Evolutionary conservation across 75 land plant genomes (phyloP), one percentile per base, ranked within the genome.

Genomic region (Cunninghamia lanceolata): DNA sequence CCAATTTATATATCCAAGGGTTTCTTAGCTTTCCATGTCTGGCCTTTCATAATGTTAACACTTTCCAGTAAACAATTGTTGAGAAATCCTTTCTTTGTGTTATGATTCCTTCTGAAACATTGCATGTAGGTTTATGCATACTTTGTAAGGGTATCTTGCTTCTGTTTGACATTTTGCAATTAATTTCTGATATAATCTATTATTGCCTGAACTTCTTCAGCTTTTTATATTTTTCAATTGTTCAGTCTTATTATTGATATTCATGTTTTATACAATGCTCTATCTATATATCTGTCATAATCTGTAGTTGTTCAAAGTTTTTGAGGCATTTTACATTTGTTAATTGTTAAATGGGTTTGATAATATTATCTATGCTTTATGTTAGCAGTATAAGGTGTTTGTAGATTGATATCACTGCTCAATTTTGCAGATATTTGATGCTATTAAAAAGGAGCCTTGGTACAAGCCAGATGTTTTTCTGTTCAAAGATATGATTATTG

Each of bases 401-500:
- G 17, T 66, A 45, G 52, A 45, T 40, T 80, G 82, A 80, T n/a
- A 32, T 80, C 42, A 25, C 21, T 45, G 82, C 32, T 80, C 32
- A 80, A 43, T 80, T 79, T 83, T 68, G 40, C 91, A 97, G 99
- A 86, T 96, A 39, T 97, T 96, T 89, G 85, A 79, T 30, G 82
- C 92, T 34, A 95, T 93, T n/a, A 89, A 89, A 52, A 93, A 93
- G 85, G 95, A 97, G 83, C 91, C 88, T 53, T 97, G 99, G 99
- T 97, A 97, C 80, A 91, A 91, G 83, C 96, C 99, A 11, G 97
- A 96, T 74, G 87, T 91, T 17, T 96, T 88, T 90, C 32, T 97
- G 56, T 96, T 93, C 90, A 94, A 97, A 79, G 98, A 97, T 84
- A 88, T 97, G 88, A 91, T 97, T 35, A 85, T 96, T 78, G 80